Evolutionary conservation across 2,329 filamentous ascomycete species (phyloP), one percentile per base, ranked within the genome.

Genomic region (Xylariales sp.): DNA sequence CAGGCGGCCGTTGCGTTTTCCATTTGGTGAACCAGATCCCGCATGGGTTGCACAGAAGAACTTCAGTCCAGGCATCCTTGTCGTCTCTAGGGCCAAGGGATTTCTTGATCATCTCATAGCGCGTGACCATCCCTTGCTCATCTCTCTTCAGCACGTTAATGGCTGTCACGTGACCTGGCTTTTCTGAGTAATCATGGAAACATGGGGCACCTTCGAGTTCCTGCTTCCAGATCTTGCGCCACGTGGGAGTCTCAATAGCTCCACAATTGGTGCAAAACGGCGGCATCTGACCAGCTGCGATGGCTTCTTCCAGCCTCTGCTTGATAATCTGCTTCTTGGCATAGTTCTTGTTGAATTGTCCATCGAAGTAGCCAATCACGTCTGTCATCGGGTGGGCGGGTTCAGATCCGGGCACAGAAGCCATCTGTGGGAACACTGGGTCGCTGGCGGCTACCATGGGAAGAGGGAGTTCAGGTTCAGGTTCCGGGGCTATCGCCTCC

Each of bases 21-120:
- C 85, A 88, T 57, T 96, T 97, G 46, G 83, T 82, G 52, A 98
- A 82, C 88, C 89, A 98, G 31, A 98, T 81, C 14, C 93, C 93
- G 60, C 93, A 98, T 44, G 91, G 89, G 60, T 98, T 98, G 71
- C 93, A 98, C 27, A 97, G 76, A 20, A 86, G 74, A 42, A 87
- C 76, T 52, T 87, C 78, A 32, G 75, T 76, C 72, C 86, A 96
- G 4, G 64, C 56, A 29, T 75, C 73, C 59, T 82, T 84, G 58
- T 86, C 81, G 36, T 84, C 80, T 3, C 72, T 67, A 1, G 70
- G 57, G 2, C 65, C 76, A 5, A 90, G 61, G 9, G 75, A 76
- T 61, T 93, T 94, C 68, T 90, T 91, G 58, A 88, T 78, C 20
- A 91, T 69, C 38, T 88, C 82, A 60, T 90, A 88, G 33, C 76